phyloP scores from a whole-genome alignment of 148 eudicot genomes.

The Amaranthus hypochondriacus region DNA sequence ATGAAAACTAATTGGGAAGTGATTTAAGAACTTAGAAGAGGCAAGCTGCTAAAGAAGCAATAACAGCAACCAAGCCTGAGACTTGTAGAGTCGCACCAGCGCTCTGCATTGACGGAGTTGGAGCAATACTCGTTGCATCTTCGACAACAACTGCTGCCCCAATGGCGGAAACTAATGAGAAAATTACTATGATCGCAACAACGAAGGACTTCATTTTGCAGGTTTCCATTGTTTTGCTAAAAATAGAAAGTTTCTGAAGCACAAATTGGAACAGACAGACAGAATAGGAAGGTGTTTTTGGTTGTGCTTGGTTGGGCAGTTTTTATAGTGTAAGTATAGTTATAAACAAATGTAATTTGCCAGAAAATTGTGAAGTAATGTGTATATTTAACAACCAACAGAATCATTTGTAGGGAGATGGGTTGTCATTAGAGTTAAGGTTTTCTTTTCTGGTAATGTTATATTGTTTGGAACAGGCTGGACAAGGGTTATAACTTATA shows the following conservation, averaged over 20 bases:
- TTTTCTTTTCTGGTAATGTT: not conserved
- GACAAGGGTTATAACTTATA: conserved; percentile 9
- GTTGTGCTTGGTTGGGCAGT: conserved; percentile 9
- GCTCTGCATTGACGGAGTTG: conserved; percentile 43
- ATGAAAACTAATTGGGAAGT: not conserved
- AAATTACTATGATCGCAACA: conserved; percentile 18
- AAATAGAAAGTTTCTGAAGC: not conserved
- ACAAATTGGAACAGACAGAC: not conserved
- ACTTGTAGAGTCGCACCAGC: conserved; percentile 32
- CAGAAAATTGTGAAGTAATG: conserved; percentile 25
- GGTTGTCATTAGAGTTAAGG: conserved; percentile 14
- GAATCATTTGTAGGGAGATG: conserved; percentile 30
- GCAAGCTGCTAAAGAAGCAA: conserved; percentile 38
- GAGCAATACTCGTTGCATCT: conserved; percentile 30
- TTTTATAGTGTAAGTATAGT: conserved; percentile 13
- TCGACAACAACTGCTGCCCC: conserved; percentile 21
- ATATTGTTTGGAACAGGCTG: conserved; percentile 19
- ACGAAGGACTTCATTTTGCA: conserved; percentile 25
- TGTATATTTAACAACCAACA: conserved; percentile 25
- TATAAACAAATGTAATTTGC: conserved; percentile 17
- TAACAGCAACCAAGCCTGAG: conserved; percentile 35
- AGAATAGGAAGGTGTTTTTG: not conserved
- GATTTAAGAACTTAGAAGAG: conserved; percentile 16
- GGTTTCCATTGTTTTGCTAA: conserved; percentile 27
- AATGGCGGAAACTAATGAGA: conserved; percentile 17